These are phyloP conservation scores for Xylaria telfairii DNA, from an alignment of 495 filamentous ascomycete genomes.

Conservation along the genomic window DNA sequence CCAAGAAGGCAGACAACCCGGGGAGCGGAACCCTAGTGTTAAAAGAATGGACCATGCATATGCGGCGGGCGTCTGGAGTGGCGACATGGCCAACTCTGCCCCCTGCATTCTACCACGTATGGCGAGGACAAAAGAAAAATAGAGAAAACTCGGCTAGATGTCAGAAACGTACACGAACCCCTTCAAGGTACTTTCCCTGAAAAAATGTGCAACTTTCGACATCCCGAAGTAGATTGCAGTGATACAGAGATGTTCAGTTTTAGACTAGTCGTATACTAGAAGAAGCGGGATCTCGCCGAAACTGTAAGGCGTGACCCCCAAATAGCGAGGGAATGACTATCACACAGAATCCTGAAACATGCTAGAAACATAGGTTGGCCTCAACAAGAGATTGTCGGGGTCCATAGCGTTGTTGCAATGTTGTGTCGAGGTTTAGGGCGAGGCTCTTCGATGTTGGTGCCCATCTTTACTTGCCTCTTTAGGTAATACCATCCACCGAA, in stretches of 20 bases:
- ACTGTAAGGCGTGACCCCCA: not conserved
- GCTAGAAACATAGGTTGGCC: not conserved
- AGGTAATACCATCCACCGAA: constrained; percentile 4
- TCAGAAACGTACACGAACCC: not conserved
- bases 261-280: not conserved
- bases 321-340: not conserved
- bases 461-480: not conserved
- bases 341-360: not conserved
- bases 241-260: not conserved
- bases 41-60: not conserved
- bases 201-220: not conserved
- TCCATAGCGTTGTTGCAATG: not conserved
- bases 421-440: not conserved
- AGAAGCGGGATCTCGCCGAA: constrained; percentile 6
- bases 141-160: not conserved
- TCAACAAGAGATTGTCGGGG: not conserved
- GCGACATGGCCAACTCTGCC: not conserved
- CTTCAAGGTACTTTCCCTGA: not conserved
- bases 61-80: not conserved
- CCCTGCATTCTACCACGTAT: not conserved
- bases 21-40: not conserved
- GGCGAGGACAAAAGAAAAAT: not conserved
- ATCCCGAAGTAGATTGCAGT: not conserved
- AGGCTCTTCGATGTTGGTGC: not conserved
- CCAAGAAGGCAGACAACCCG: not conserved